Evolutionary conservation across 495 filamentous ascomycete genomes (phyloP).

Genomic region (Sphaerosporella brunnea): DNA sequence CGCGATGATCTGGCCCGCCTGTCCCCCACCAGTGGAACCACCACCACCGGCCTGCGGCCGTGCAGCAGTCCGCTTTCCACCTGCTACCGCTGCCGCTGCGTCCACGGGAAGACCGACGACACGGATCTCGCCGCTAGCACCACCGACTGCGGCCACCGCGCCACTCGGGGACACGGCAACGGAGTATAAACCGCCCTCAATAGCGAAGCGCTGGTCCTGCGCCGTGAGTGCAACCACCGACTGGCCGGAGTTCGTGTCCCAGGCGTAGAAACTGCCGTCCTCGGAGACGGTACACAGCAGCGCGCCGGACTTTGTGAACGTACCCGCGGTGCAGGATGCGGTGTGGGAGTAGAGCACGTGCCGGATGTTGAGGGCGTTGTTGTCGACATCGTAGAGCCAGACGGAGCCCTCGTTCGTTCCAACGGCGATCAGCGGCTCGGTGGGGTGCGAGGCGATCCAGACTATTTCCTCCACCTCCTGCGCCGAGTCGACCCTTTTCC

Average conservation of each 20-base stretch:
- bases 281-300: slow-evolving; percentile 80
- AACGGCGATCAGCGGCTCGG: slow-evolving; percentile 54
- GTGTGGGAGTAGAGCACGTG: slow-evolving; percentile 87
- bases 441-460: slow-evolving; percentile 68
- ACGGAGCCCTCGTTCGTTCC: slow-evolving; percentile 86
- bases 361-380: slow-evolving; percentile 54
- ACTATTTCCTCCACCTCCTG: slow-evolving; percentile 91
- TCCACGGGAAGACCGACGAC: slow-evolving; percentile 63
- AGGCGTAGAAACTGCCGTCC: slow-evolving; percentile 76
- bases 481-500: slow-evolving; percentile 47
- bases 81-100: slow-evolving; percentile 24
- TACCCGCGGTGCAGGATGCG: slow-evolving; percentile 66
- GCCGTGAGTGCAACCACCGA: slow-evolving; percentile 63
- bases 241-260: slow-evolving; percentile 64
- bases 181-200: slow-evolving; percentile 80
- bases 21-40: slow-evolving; percentile 33
- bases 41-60: slow-evolving; percentile 23
- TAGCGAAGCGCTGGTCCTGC: slow-evolving; percentile 70
- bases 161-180: slow-evolving; percentile 64
- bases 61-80: slow-evolving; percentile 25
- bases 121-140: slow-evolving; percentile 65
- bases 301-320: slow-evolving; percentile 77
- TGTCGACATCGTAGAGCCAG: slow-evolving; percentile 80
- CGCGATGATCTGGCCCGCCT: slow-evolving; percentile 63
- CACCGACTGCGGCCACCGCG: slow-evolving; percentile 66